Percentiles rank a stretch among this genome's conserved stretches.
Conservation (phyloP, 306 rosid species). For the Trifolium pratense region DNA sequence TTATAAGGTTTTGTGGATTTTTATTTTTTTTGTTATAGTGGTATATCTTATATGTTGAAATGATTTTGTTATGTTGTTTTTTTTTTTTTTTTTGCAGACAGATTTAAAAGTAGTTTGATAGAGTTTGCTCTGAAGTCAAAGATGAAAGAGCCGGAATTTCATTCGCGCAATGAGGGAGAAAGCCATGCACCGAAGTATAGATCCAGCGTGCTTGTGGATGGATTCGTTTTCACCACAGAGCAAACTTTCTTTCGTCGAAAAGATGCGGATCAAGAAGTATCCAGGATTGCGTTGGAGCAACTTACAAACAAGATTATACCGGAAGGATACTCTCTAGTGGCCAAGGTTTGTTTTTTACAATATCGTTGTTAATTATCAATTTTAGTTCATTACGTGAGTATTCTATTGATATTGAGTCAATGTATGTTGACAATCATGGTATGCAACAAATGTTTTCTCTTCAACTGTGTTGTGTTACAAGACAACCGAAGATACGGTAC, state of each 20-base stretch:
- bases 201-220: constrained; percentile 53
- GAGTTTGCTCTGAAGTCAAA: neutral
- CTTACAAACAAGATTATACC: constrained; percentile 34
- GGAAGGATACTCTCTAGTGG: constrained; percentile 44
- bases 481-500: constrained; percentile 41
- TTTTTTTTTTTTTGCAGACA: too few species aligned
- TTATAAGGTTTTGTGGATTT: neutral
- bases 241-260: constrained; percentile 38
- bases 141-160: neutral
- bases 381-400: neutral
- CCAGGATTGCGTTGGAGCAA: constrained; percentile 49
- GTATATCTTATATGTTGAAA: neutral
- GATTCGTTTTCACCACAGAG: constrained; percentile 38
- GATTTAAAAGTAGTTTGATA: neutral
- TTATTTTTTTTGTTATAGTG: neutral
- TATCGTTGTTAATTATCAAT: neutral
- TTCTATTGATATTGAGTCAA: neutral
- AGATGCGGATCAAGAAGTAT: constrained; percentile 63
- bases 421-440: constrained; percentile 4
- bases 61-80: neutral
- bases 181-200: constrained; percentile 40
- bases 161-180: constrained; percentile 45
- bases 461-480: neutral
- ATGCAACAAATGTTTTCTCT: neutral
- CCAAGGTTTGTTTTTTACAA: constrained; percentile 45